phyloP scores from a whole-genome alignment of 495 filamentous ascomycete genomes.

The Neurospora terricola region DNA sequence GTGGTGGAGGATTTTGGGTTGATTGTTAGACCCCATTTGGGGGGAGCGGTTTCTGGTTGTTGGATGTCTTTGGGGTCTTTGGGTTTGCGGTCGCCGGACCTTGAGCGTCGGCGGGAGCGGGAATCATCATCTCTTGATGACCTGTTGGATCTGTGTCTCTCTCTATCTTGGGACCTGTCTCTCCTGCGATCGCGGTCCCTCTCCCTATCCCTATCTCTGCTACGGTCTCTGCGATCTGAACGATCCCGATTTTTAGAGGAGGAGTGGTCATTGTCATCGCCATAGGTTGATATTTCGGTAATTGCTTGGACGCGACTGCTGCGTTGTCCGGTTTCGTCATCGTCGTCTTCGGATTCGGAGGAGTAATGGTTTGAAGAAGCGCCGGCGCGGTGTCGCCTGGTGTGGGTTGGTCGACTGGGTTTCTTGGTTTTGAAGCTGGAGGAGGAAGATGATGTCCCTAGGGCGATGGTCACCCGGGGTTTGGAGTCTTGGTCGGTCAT shows the following conservation, averaged over 20 bases:
- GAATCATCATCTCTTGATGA: not conserved
- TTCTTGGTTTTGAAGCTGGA: not conserved
- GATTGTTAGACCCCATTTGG: not conserved
- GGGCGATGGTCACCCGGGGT: slow-evolving; percentile 5
- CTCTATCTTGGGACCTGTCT: not conserved
- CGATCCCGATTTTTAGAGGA: not conserved
- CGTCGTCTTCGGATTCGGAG: slow-evolving; percentile 10
- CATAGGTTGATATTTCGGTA: not conserved
- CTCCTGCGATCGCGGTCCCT: not conserved
- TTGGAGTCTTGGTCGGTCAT: not conserved
- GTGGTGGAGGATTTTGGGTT: not conserved
- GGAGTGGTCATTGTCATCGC: not conserved
- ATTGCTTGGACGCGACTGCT: not conserved
- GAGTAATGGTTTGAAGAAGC: not conserved
- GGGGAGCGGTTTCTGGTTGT: not conserved
- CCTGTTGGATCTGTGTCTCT: not conserved
- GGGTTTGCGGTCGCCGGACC: not conserved
- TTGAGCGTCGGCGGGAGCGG: not conserved
- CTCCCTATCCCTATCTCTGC: not conserved
- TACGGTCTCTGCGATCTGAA: not conserved
- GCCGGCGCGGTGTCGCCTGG: not conserved
- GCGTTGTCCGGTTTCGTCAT: not conserved
- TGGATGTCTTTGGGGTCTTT: not conserved
- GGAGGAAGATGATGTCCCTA: not conserved
- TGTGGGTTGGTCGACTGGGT: not conserved